Base-by-base conservation (phyloP, 345 rosid genomes). In the Physaria fendleri region DNA sequence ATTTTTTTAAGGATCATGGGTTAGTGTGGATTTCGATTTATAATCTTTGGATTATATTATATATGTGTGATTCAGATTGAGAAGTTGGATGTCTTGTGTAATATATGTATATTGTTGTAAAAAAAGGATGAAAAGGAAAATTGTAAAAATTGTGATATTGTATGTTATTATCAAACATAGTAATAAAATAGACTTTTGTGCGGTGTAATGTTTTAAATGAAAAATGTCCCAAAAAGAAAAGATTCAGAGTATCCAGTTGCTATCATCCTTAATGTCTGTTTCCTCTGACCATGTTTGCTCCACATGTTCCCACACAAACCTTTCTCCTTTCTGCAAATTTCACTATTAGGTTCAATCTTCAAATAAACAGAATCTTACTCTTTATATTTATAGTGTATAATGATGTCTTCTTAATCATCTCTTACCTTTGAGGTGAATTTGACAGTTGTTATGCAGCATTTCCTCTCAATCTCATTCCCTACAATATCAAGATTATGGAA, bases 261-360 rank as follows among this genome's bases (percentile, higher is more conserved):
- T 73, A 40, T 51, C 63, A 73, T 80, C 81, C 66, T 79, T 74
- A 14, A 59, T 73, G 51, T 30, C 76, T 11, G 68, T 68, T 56
- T 77, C 82, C 69, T 72, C 82, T 6, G 79, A 65, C 97, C 96
- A 90, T 23, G 82, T 85, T 71, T 87, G 82, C 58, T 85, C 74
- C 43, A 90, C 57, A 56, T 82, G 85, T 78, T 80, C 48, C 57
- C 79, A 85, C 35, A 66, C 77, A 28, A 68, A 62, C n/a, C 83
- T 78, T 2, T 74, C 71, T 0, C 61, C 73, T 59, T 70, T 82
- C 92, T 82, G 76, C 17, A 30, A 28, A 24, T 34, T 32, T 58
- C 51, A 2, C 11, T 40, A 42, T 17, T 39, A n/a, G n/a, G n/a
- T n/a, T 32, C 14, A 25, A 13, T 49, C 27, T n/a, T n/a, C n/a